Percentiles rank a stretch among this genome's conserved stretches.
These are phyloP conservation scores for Fusarium sp. DNA, from an alignment of 2,329 filamentous ascomycete species.

Conservation along the genomic window DNA sequence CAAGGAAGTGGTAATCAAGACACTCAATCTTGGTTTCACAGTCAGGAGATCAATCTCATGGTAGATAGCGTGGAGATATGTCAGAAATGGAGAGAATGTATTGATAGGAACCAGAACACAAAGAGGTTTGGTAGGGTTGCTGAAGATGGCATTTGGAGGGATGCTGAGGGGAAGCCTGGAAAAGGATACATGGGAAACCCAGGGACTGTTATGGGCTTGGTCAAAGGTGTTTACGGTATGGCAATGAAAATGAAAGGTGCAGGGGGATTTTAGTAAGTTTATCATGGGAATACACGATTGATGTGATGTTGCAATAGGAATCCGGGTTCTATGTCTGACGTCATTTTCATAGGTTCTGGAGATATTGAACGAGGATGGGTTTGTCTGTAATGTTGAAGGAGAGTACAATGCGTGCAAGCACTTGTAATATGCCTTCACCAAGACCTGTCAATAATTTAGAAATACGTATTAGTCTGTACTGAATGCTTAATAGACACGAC, in stretches of 20 bases:
- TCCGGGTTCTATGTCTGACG: no score
- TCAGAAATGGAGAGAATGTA: conserved; percentile 67
- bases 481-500: fast-evolving
- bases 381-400: background rate
- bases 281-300: background rate
- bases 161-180: conserved; percentile 15
- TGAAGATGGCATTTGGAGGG: conserved; percentile 35
- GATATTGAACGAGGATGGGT: background rate
- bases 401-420: background rate
- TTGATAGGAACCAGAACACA: conserved; percentile 75
- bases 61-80: conserved; percentile 73
- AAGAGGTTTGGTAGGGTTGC: conserved; percentile 60
- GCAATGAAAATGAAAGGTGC: conserved; percentile 23
- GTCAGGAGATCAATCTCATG: conserved; percentile 81
- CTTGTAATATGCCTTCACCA: background rate
- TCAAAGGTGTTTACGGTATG: conserved; percentile 32
- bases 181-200: conserved; percentile 36
- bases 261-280: background rate
- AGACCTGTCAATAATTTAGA: no score
- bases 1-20: conserved; percentile 84
- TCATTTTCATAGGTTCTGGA: background rate
- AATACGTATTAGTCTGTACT: fast-evolving
- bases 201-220: conserved; percentile 6
- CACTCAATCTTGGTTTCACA: conserved; percentile 82
- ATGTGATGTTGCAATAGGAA: no score